These are phyloP conservation scores for Auriscalpium vulgare DNA, from an alignment of 768 basidiomycete species.

Conservation along the genomic window DNA sequence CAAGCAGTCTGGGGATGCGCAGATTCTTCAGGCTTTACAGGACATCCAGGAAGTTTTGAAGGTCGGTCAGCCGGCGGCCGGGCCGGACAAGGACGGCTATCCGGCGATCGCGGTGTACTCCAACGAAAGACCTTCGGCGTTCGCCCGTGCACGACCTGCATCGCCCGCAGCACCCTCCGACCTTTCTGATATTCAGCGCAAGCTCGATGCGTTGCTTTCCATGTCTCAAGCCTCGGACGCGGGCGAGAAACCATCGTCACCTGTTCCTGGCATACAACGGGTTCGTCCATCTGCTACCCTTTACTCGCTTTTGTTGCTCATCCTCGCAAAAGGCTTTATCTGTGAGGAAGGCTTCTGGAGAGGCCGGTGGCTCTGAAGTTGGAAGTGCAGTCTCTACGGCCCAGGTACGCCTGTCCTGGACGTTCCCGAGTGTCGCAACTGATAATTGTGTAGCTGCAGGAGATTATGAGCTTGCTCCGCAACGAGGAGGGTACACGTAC, in stretches of 20 bases:
- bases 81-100: constrained; percentile 12
- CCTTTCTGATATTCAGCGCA: constrained; percentile 25
- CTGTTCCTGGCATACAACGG: neutral
- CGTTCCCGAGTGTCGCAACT: neutral
- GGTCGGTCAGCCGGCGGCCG: constrained; percentile 29
- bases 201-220: constrained; percentile 30
- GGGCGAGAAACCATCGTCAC: neutral
- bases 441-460: constrained; percentile 26
- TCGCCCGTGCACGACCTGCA: constrained; percentile 11
- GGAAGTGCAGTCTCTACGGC: neutral
- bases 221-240: constrained; percentile 13
- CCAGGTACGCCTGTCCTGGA: neutral
- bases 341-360: neutral
- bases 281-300: neutral
- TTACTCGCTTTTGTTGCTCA: too few species aligned
- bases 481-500: constrained; percentile 40
- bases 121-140: constrained; percentile 15
- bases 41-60: constrained; percentile 33
- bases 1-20: too few species aligned
- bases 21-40: constrained; percentile 4
- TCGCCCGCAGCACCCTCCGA: constrained; percentile 11
- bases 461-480: constrained; percentile 40
- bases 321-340: neutral
- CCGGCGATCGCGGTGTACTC: neutral
- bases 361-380: neutral